Conservation (phyloP, 2,329 filamentous ascomycete genomes). For the Penicillium sp. region DNA sequence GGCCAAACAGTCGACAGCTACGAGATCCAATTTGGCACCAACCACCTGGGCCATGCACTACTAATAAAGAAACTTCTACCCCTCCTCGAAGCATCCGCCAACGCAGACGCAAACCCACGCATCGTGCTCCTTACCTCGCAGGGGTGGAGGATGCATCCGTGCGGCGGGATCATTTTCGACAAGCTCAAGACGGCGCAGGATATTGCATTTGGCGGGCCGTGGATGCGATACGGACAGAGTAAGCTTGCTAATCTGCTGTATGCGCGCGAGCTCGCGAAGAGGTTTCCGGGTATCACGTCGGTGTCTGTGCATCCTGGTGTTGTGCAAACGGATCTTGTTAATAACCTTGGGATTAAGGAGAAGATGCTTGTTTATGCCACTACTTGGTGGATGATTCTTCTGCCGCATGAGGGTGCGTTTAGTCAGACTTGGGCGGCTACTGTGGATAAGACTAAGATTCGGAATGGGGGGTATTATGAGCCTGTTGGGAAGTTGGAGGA, state of each 20-base stretch:
- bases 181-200: slow-evolving; percentile 11
- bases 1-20: slow-evolving; percentile 47
- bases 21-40: slow-evolving; percentile 51
- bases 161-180: slow-evolving; percentile 14
- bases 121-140: slow-evolving; percentile 13
- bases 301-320: slow-evolving; percentile 45
- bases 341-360: slow-evolving; percentile 13
- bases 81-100: background rate
- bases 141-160: background rate
- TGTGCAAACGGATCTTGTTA: slow-evolving; percentile 38
- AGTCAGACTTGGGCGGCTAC: slow-evolving; percentile 46
- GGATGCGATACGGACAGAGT: slow-evolving; percentile 44
- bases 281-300: slow-evolving; percentile 37
- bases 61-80: slow-evolving; percentile 42
- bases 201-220: slow-evolving; percentile 22
- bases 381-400: slow-evolving; percentile 11
- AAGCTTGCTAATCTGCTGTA: slow-evolving; percentile 52
- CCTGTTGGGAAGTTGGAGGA: slow-evolving; percentile 4
- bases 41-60: slow-evolving; percentile 51
- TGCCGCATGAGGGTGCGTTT: slow-evolving; percentile 36
- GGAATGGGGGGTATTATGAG: slow-evolving; percentile 2
- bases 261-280: slow-evolving; percentile 39
- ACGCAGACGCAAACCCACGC: background rate
- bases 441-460: slow-evolving; percentile 15
- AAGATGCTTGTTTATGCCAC: slow-evolving; percentile 9